Percentiles rank a stretch among this genome's conserved stretches.
Evolutionary conservation across 139 green algal genomes (phyloP).

Genomic region (Micromonas pusilla): DNA sequence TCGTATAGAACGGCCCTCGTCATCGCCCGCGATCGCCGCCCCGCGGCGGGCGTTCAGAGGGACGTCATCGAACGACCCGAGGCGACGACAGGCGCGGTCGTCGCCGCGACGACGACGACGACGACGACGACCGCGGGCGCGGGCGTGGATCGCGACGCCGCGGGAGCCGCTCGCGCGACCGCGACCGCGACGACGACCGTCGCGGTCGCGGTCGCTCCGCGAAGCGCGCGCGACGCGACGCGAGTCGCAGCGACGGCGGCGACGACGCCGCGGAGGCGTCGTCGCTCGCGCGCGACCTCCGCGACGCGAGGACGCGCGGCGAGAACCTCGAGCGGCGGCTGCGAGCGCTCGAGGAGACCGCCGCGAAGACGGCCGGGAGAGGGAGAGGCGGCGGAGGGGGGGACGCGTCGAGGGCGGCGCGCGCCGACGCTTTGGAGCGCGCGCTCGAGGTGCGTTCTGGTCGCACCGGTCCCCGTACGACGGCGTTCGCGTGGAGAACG

Average conservation of each 20-base stretch:
- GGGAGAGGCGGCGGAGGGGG: not conserved
- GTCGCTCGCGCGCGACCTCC: not conserved
- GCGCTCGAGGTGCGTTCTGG: not conserved
- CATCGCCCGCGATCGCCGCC: too few relatives aligned
- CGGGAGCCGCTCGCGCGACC: too few relatives aligned
- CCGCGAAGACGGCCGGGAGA: too few relatives aligned
- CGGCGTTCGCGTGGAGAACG: too few relatives aligned
- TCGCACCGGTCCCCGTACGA: too few relatives aligned
- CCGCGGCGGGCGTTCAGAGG: too few relatives aligned
- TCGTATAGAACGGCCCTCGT: too few relatives aligned
- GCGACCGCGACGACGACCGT: not conserved
- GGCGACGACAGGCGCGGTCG: not conserved
- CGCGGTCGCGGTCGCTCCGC: not conserved
- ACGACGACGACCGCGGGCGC: not conserved
- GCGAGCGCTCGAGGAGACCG: not conserved
- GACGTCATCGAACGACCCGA: too few relatives aligned
- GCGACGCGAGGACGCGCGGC: not conserved
- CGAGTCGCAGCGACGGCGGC: not conserved
- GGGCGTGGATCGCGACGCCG: too few relatives aligned
- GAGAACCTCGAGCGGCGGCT: not conserved
- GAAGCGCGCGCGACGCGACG: not conserved
- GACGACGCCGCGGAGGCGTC: not conserved
- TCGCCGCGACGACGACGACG: not conserved
- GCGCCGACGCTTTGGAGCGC: not conserved
- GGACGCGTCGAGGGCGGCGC: not conserved